Evolutionary conservation across 148 eudicot species (phyloP).

Genomic region (Vaccinium corymbosum): DNA sequence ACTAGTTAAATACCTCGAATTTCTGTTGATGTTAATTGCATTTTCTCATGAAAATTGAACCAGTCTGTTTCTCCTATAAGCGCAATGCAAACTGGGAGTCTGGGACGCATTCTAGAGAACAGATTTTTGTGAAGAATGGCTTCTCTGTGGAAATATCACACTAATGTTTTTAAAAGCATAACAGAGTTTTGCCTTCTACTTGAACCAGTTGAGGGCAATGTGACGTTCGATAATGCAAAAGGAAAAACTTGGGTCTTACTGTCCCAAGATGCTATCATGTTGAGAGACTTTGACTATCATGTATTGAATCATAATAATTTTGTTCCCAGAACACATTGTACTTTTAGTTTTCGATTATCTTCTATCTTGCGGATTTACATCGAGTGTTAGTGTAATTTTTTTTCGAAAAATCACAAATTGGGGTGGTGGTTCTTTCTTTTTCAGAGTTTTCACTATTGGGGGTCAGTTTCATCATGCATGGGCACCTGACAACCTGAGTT

Average conservation of each 20-base stretch:
- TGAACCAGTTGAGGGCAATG: not conserved
- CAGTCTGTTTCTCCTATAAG: not conserved
- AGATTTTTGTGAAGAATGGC: not conserved
- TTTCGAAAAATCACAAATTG: too few relatives aligned
- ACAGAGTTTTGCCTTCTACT: not conserved
- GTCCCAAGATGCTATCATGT: not conserved
- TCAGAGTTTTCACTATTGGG: constrained; percentile 16
- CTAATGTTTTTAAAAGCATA: not conserved
- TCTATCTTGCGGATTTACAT: too few relatives aligned
- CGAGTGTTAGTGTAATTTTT: not conserved
- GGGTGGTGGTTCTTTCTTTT: not conserved
- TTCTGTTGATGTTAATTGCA: not conserved
- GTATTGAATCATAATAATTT: not conserved
- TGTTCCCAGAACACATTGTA: not conserved
- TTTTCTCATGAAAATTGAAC: not conserved
- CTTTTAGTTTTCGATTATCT: not conserved
- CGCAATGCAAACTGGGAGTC: not conserved
- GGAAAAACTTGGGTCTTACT: not conserved
- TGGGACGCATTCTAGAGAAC: not conserved
- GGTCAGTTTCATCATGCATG: not conserved
- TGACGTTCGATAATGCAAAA: not conserved
- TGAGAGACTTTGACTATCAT: not conserved
- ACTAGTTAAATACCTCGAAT: not conserved
- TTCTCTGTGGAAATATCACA: not conserved
- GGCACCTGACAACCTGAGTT: not conserved